Base-by-base conservation (phyloP, 23 red algal species). In the Gracilaria gracilis region DNA sequence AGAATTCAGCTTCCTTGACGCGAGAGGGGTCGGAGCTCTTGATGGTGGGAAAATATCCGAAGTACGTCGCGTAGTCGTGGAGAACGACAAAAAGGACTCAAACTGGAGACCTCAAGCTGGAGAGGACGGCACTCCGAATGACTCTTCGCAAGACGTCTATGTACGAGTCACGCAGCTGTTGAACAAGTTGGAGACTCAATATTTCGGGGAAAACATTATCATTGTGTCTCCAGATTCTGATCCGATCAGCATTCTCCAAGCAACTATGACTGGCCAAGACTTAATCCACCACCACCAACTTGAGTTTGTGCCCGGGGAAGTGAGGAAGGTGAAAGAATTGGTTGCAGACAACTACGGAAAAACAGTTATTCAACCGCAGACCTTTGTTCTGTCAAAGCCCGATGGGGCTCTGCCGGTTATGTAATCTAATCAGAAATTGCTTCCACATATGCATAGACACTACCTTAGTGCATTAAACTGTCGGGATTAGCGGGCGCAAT, bases 61-160 rank as follows among this genome's bases (percentile, higher is more conserved):
- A 19, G 91, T 93, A 21, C 80, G 58, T 53, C 28, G 74, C 23
- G 34, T 61, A 21, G 6, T 98, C 13, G 54, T 51, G 2, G 87
- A 67, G 17, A 69, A 81, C 23, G 96, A 98, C 17, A 73, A 37
- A 23, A 76, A 31, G 20, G 82, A 88, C 35, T 77, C 75, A 1
- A 58, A 12, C 16, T 71, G 59, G 78, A 80, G 92, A 55, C 87
- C 88, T 19, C 58, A 61, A 65, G 61, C 93, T 14, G 96, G 92
- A 67, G 96, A 98, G 27, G 96, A 98, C 78, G 96, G 96, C 39
- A 98, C 96, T 33, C 96, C 96, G 1, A 94, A 94, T 77, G 96
- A 98, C 70, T 92, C 86, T 51, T 25, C 91, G 14, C 57, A 92
- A 28, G 96, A 98, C 69, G 96, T 98, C 19, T 95, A 88, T 92